Evolutionary conservation across 306 rosid species (phyloP).

Genomic region (Vigna reflexopilosa): DNA sequence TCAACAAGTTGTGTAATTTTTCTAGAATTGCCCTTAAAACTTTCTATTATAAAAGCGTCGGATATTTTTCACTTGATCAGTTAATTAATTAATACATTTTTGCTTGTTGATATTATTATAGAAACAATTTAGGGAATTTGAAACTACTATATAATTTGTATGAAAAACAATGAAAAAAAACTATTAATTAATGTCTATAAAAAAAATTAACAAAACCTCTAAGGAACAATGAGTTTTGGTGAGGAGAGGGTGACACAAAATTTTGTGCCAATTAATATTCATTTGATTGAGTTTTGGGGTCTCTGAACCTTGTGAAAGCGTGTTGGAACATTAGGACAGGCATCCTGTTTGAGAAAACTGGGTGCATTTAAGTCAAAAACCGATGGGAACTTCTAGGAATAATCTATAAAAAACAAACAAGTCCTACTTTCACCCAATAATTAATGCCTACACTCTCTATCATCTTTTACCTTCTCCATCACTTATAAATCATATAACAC

Average conservation of each 20-base stretch:
- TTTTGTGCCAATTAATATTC: conserved; percentile 21
- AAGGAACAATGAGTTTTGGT: too few species aligned
- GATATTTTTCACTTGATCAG: too few species aligned
- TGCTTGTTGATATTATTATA: too few species aligned
- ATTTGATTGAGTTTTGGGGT: conserved; percentile 41
- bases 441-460: conserved; percentile 38
- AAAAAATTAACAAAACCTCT: too few species aligned
- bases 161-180: too few species aligned
- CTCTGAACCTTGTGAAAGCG: conserved; percentile 58
- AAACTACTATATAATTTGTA: too few species aligned
- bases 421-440: conserved; percentile 44
- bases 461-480: conserved; percentile 14
- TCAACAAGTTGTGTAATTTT: too few species aligned
- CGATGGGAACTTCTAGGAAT: conserved; percentile 71
- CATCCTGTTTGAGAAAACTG: conserved; percentile 50
- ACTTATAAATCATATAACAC: not conserved
- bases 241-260: conserved; percentile 1
- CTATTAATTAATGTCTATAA: too few species aligned
- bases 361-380: conserved; percentile 65
- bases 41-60: too few species aligned
- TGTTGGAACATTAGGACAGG: conserved; percentile 59
- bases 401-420: conserved; percentile 57
- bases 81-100: too few species aligned
- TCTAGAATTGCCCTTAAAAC: too few species aligned
- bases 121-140: too few species aligned